Conservation (phyloP, 768 basidiomycete genomes). For the Pulveroboletus sp. region DNA sequence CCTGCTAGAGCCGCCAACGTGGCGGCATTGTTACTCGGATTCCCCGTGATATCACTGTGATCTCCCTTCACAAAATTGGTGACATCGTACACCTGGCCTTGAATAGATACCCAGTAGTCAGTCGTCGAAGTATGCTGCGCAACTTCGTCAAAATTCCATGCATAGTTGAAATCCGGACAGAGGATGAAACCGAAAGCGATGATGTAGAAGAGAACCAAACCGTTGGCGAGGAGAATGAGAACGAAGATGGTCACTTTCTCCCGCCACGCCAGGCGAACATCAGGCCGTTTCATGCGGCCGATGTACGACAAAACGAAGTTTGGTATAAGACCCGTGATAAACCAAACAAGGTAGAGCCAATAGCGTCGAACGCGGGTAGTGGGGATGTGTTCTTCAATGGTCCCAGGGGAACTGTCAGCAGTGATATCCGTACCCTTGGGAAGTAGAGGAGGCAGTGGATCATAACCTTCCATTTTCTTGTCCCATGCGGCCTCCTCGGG, state of each 20-base stretch:
- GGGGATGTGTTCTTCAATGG: conserved; percentile 51
- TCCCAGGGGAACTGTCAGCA: conserved; percentile 40
- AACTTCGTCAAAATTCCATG: conserved; percentile 50
- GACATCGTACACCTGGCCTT: conserved; percentile 58
- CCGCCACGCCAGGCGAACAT: conserved; percentile 64
- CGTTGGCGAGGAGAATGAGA: conserved; percentile 53
- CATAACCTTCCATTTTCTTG: conserved; percentile 35
- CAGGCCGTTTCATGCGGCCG: conserved; percentile 65
- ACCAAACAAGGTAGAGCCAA: conserved; percentile 56
- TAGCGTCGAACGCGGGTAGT: conserved; percentile 51
- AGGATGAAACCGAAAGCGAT: conserved; percentile 56
- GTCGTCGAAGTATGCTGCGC: conserved; percentile 43
- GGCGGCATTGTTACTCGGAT: conserved; percentile 45
- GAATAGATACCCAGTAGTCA: conserved; percentile 61
- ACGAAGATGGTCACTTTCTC: conserved; percentile 63
- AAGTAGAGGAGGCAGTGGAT: conserved; percentile 28
- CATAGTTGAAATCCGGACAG: conserved; percentile 59
- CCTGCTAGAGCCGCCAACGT: conserved; percentile 54
- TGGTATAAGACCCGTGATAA: conserved; percentile 54
- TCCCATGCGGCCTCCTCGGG: conserved; percentile 41
- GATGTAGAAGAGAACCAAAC: conserved; percentile 59
- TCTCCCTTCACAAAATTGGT: conserved; percentile 55
- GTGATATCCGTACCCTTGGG: conserved; percentile 36
- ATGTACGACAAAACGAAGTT: conserved; percentile 42
- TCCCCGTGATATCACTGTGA: conserved; percentile 55